phyloP scores from a whole-genome alignment of 129 eudicot genomes.

The Kitagawia praeruptora region DNA sequence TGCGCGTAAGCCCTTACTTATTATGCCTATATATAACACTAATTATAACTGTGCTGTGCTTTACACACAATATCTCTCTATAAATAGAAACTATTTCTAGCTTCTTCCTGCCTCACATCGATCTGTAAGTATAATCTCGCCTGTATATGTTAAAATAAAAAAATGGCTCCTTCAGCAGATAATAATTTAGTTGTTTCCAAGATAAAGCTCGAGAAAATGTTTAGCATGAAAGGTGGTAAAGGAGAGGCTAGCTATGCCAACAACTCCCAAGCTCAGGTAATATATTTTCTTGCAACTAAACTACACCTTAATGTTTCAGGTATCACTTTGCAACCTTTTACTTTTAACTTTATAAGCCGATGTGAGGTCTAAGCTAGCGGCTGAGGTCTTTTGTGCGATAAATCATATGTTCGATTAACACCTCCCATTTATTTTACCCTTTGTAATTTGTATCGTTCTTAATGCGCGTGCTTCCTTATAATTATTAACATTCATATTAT shows the following conservation, averaged over 20 bases:
- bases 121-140: background rate
- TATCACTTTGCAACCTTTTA: too few relatives aligned
- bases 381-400: too few relatives aligned
- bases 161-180: constrained; percentile 47
- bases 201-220: constrained; percentile 71
- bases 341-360: too few relatives aligned
- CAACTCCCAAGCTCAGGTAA: constrained; percentile 95
- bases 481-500: too few relatives aligned
- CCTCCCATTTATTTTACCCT: too few relatives aligned
- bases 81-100: constrained; percentile 9
- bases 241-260: constrained; percentile 88
- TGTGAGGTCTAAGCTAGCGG: too few relatives aligned
- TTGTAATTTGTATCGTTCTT: too few relatives aligned
- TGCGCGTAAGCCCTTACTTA: too few relatives aligned
- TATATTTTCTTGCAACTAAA: too few relatives aligned
- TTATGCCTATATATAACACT: too few relatives aligned
- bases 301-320: background rate
- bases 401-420: too few relatives aligned
- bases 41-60: background rate
- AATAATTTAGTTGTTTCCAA: constrained; percentile 59
- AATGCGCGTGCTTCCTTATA: too few relatives aligned
- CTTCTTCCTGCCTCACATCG: background rate
- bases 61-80: background rate
- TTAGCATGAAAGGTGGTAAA: constrained; percentile 96
- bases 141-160: background rate